Evolutionary conservation across 495 filamentous ascomycete genomes (phyloP).

Genomic region (Astrocystis sublimbata): DNA sequence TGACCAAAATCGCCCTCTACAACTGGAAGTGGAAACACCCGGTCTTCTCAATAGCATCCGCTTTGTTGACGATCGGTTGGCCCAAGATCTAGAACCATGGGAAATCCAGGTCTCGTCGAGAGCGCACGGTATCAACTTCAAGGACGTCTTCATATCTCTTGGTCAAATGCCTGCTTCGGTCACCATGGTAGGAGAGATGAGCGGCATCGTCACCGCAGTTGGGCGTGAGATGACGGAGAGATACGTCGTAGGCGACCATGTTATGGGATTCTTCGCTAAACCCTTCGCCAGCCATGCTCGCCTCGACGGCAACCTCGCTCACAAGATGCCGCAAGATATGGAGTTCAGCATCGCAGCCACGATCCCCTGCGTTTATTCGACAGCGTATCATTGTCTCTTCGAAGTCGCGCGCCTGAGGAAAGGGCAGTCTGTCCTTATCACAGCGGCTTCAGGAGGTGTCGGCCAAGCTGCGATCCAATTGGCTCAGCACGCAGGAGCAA

Average conservation of each 20-base stretch:
- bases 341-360: constrained; percentile 50
- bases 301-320: not conserved
- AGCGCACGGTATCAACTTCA: constrained; percentile 45
- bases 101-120: constrained; percentile 45
- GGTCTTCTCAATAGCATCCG: constrained; percentile 35
- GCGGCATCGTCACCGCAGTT: constrained; percentile 25
- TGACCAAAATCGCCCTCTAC: constrained; percentile 29
- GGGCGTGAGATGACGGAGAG: not conserved
- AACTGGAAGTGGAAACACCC: constrained; percentile 33
- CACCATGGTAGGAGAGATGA: constrained; percentile 45
- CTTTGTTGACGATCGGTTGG: constrained; percentile 30
- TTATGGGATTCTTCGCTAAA: constrained; percentile 12
- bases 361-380: constrained; percentile 53
- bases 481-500: constrained; percentile 43
- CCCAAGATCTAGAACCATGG: constrained; percentile 24
- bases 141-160: constrained; percentile 53
- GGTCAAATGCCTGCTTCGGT: constrained; percentile 41
- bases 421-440: constrained; percentile 54
- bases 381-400: constrained; percentile 52
- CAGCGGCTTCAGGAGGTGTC: constrained; percentile 48
- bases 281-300: constrained; percentile 18
- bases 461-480: constrained; percentile 56
- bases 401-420: constrained; percentile 35
- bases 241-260: constrained; percentile 24
- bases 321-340: constrained; percentile 48